Percentiles rank a stretch among this genome's conserved stretches.
These are phyloP conservation scores for Puccinellia tenuiflora DNA, from an alignment of 176 grass and related monocot genomes.

Conservation along the genomic window DNA sequence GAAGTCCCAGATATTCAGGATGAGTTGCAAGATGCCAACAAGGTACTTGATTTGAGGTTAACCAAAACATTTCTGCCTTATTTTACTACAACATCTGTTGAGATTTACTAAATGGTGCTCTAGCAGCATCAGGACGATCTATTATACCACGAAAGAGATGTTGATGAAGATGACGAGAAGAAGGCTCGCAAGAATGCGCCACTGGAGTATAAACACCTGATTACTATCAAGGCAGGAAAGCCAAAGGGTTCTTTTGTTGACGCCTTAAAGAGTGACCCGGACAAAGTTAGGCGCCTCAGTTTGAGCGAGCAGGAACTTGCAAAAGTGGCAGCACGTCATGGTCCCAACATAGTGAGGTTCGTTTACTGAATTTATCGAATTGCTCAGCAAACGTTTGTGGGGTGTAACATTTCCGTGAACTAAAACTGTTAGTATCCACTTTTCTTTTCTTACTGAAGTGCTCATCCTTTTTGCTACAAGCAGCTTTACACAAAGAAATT, in stretches of 20 bases:
- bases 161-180: slow-evolving; percentile 33
- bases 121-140: slow-evolving; percentile 40
- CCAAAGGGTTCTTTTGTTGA: slow-evolving; percentile 66
- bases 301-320: slow-evolving; percentile 85
- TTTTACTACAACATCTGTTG: slow-evolving; percentile 5
- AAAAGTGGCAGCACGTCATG: slow-evolving; percentile 53
- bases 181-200: slow-evolving; percentile 23
- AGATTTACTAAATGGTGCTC: slow-evolving; percentile 15
- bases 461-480: slow-evolving; percentile 35
- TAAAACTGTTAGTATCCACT: background rate
- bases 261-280: slow-evolving; percentile 63
- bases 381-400: background rate
- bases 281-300: slow-evolving; percentile 90
- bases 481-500: slow-evolving; percentile 93
- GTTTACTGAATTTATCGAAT: slow-evolving; percentile 16
- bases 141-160: slow-evolving; percentile 22
- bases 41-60: slow-evolving; percentile 27
- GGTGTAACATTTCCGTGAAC: background rate
- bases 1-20: slow-evolving; percentile 70
- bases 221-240: slow-evolving; percentile 86
- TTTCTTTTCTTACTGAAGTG: slow-evolving; percentile 22
- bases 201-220: slow-evolving; percentile 74
- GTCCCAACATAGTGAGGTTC: slow-evolving; percentile 67
- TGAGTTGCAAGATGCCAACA: slow-evolving; percentile 48
- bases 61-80: background rate